These are phyloP conservation scores for Arthrobotrys entomopaga DNA, from an alignment of 2,329 filamentous ascomycete genomes.

Conservation along the genomic window DNA sequence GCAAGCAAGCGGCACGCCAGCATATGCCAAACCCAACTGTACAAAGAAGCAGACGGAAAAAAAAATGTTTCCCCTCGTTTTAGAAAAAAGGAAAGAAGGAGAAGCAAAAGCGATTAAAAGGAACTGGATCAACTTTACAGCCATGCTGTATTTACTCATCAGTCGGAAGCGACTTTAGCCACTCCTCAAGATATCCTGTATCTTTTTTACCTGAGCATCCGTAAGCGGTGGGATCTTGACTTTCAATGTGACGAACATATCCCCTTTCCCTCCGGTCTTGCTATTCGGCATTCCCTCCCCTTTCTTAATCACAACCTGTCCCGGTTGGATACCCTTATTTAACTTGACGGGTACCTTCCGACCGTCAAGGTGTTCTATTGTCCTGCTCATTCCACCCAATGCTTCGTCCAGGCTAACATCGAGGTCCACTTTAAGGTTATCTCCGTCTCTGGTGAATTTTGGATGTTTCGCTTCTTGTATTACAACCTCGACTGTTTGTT, in stretches of 20 bases:
- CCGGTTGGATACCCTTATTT: conserved; percentile 46
- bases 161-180: neutral
- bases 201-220: conserved; percentile 40
- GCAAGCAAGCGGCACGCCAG: conserved; percentile 8
- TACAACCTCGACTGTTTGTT: conserved; percentile 96
- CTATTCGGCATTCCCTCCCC: conserved; percentile 54
- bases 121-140: neutral
- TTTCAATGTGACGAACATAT: conserved; percentile 49
- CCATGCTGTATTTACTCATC: neutral
- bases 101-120: neutral
- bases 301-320: conserved; percentile 48
- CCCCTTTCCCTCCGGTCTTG: conserved; percentile 47
- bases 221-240: conserved; percentile 51
- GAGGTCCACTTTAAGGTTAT: conserved; percentile 93
- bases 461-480: conserved; percentile 98
- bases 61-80: neutral
- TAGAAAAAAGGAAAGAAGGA: neutral
- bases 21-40: conserved; percentile 27
- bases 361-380: conserved; percentile 92
- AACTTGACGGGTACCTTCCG: conserved; percentile 49
- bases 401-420: conserved; percentile 96
- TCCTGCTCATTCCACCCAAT: conserved; percentile 87
- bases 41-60: conserved; percentile 13
- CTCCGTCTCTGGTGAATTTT: conserved; percentile 93
- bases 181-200: conserved; percentile 44